A percentile compares a stretch with the other conserved stretches of the same genome.
These are phyloP conservation scores for Abortiporus biennis DNA, from an alignment of 1,284 basidiomycete species.

Conservation along the genomic window DNA sequence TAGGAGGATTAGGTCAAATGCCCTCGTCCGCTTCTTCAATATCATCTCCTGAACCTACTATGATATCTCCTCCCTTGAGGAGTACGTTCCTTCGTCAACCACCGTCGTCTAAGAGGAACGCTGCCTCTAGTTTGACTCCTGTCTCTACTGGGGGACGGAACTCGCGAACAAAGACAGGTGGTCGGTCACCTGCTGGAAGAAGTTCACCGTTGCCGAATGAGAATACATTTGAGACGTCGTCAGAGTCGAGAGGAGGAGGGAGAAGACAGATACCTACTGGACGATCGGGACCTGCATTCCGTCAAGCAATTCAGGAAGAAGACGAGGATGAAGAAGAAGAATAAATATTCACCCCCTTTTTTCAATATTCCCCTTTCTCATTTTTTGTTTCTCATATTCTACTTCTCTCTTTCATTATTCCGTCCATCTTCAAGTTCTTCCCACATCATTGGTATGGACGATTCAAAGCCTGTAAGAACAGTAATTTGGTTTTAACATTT, in stretches of 20 bases:
- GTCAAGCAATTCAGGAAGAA: constrained; percentile 67
- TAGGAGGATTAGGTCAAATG: constrained; percentile 72
- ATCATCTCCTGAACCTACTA: background rate
- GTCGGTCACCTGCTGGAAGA: constrained; percentile 52
- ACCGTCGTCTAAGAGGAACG: background rate
- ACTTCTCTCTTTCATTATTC: too few species aligned
- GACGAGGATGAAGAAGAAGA: constrained; percentile 59
- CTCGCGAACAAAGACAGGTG: constrained; percentile 31
- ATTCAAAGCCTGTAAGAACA: too few species aligned
- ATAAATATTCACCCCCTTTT: too few species aligned
- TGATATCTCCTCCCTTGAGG: constrained; percentile 3
- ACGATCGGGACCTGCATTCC: constrained; percentile 58
- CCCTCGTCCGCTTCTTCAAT: constrained; percentile 17
- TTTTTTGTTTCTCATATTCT: too few species aligned
- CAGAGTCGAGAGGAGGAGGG: constrained; percentile 39
- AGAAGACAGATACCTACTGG: constrained; percentile 57
- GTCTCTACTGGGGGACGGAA: background rate
- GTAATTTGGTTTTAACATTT: too few species aligned
- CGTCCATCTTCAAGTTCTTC: too few species aligned
- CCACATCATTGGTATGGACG: too few species aligned
- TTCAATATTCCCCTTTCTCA: too few species aligned
- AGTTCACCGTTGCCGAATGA: constrained; percentile 52
- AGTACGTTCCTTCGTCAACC: constrained; percentile 6
- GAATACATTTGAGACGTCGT: constrained; percentile 36
- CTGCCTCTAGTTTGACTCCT: background rate